phyloP scores from a whole-genome alignment of 1,139 yeast species.

The Martiniozyma asiatica region DNA sequence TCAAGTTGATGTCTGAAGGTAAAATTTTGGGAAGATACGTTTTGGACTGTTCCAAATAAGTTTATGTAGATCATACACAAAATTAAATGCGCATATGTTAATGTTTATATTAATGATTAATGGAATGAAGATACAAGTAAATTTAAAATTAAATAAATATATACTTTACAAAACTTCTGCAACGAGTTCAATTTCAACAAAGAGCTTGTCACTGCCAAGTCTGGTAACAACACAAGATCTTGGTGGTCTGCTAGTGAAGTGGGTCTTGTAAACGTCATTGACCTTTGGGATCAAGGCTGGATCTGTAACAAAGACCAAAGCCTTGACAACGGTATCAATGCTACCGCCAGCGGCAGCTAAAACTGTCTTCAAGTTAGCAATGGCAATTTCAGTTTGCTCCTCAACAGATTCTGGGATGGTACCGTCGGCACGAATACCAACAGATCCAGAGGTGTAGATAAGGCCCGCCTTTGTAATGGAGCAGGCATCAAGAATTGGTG shows the following conservation, averaged over 20 bases:
- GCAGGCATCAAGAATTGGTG: slow-evolving; percentile 14
- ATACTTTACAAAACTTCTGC: slow-evolving; percentile 19
- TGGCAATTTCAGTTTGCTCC: slow-evolving; percentile 33
- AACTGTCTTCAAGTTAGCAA: slow-evolving; percentile 31
- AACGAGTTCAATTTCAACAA: slow-evolving; percentile 26
- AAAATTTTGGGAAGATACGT: slow-evolving; percentile 67
- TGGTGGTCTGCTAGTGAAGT: slow-evolving; percentile 29
- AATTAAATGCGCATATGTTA: too few relatives aligned
- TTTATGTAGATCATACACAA: too few relatives aligned
- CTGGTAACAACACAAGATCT: slow-evolving; percentile 29
- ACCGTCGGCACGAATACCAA: slow-evolving; percentile 28
- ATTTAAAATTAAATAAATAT: too few relatives aligned
- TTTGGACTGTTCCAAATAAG: slow-evolving; percentile 49
- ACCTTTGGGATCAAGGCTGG: slow-evolving; percentile 24
- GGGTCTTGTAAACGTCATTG: slow-evolving; percentile 26
- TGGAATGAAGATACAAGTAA: not conserved
- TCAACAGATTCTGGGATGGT: slow-evolving; percentile 29
- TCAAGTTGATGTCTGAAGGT: slow-evolving; percentile 57
- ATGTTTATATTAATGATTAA: not conserved
- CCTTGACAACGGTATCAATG: slow-evolving; percentile 28
- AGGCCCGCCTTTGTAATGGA: slow-evolving; percentile 15
- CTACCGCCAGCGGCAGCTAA: slow-evolving; percentile 30
- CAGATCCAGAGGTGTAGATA: slow-evolving; percentile 27
- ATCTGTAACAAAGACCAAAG: slow-evolving; percentile 28
- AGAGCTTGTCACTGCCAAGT: slow-evolving; percentile 21